phyloP scores from a whole-genome alignment of 805 yeast genomes.

The Blastobotrys attinorum region DNA sequence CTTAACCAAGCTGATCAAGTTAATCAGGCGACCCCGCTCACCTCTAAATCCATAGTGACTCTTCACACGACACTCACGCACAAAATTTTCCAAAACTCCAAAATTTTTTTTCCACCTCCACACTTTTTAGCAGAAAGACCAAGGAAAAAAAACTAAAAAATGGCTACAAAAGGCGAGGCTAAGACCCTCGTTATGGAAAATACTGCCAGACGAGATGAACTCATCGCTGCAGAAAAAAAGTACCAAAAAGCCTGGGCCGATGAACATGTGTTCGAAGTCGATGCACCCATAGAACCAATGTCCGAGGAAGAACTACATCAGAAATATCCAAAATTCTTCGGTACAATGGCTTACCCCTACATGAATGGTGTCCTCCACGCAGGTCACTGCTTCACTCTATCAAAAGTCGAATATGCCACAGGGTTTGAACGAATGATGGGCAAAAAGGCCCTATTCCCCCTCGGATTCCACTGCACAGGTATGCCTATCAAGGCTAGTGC shows the following conservation, averaged over 20 bases:
- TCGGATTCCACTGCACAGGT: slow-evolving; percentile 99
- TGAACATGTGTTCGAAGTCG: slow-evolving; percentile 74
- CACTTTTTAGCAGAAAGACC: neutral
- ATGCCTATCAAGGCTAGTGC: slow-evolving; percentile 96
- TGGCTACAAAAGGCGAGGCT: slow-evolving; percentile 14
- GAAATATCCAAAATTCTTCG: slow-evolving; percentile 77
- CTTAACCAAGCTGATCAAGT: too few relatives aligned
- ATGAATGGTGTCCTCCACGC: slow-evolving; percentile 98
- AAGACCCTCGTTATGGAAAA: slow-evolving; percentile 17
- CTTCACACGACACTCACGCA: too few relatives aligned
- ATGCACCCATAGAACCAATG: slow-evolving; percentile 77
- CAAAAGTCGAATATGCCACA: slow-evolving; percentile 84
- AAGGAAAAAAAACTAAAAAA: too few relatives aligned
- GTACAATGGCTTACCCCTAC: slow-evolving; percentile 97
- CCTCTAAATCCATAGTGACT: neutral
- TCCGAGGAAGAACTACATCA: slow-evolving; percentile 65
- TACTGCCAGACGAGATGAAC: slow-evolving; percentile 91
- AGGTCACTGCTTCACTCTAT: slow-evolving; percentile 92
- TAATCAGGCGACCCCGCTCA: too few relatives aligned
- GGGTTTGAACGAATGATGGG: slow-evolving; percentile 96
- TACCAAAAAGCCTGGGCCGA: slow-evolving; percentile 85
- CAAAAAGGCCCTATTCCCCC: slow-evolving; percentile 83
- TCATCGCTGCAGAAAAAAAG: slow-evolving; percentile 79
- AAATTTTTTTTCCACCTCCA: neutral
- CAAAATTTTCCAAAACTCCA: neutral